A percentile compares a stretch with the other conserved stretches of the same genome.
phyloP scores from a whole-genome alignment of 768 basidiomycete genomes.

The Royoungia palumana region DNA sequence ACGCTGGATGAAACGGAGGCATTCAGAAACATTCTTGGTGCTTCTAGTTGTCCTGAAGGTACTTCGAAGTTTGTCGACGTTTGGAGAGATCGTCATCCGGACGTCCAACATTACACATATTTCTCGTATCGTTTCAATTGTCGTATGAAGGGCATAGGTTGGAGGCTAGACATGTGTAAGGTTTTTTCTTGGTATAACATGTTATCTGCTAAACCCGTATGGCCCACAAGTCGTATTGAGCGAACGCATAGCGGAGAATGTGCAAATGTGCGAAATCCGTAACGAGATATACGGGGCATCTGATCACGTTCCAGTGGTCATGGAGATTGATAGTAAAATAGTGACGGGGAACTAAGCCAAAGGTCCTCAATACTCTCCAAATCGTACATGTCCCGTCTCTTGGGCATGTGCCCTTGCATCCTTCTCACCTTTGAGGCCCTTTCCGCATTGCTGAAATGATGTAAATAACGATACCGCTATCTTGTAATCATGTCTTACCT shows the following conservation, averaged over 20 bases:
- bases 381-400: conserved; percentile 79
- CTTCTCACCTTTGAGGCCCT: conserved; percentile 91
- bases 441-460: conserved; percentile 61
- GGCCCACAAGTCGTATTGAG: conserved; percentile 63
- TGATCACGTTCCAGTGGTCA: conserved; percentile 77
- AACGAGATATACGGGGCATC: conserved; percentile 84
- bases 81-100: conserved; percentile 72
- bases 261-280: conserved; percentile 82
- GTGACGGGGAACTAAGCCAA: conserved; percentile 19
- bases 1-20: conserved; percentile 78
- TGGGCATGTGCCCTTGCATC: conserved; percentile 86
- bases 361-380: conserved; percentile 70
- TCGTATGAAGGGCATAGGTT: conserved; percentile 75
- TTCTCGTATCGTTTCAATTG: conserved; percentile 83
- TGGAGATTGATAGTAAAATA: conserved; percentile 60
- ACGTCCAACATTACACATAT: conserved; percentile 75
- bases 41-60: conserved; percentile 36
- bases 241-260: conserved; percentile 59
- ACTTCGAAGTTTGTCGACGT: conserved; percentile 66
- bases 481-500: conserved; percentile 44
- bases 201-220: conserved; percentile 1
- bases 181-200: conserved; percentile 13
- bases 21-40: conserved; percentile 63
- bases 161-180: conserved; percentile 85
- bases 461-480: conserved; percentile 5